Conservation (phyloP, 305 asterid genomes). For the Striga hermonthica region DNA sequence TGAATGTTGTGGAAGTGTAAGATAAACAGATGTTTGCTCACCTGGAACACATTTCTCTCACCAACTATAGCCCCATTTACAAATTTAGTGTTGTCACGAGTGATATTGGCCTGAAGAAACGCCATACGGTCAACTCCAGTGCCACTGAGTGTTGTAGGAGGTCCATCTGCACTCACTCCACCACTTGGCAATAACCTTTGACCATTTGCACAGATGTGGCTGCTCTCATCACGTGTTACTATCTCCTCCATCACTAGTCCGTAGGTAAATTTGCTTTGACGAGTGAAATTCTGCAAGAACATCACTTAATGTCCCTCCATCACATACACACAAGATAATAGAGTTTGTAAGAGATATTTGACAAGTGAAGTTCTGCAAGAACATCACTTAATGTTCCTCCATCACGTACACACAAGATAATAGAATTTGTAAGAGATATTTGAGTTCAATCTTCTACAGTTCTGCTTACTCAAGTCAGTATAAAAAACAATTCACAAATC, state of each 20-base stretch:
- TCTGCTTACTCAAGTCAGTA: background rate
- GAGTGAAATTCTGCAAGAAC: conserved; percentile 72
- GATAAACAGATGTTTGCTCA: conserved; percentile 29
- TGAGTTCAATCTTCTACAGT: background rate
- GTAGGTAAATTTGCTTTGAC: conserved; percentile 96
- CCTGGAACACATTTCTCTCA: conserved; percentile 95
- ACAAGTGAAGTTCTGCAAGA: conserved; percentile 78
- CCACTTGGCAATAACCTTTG: conserved; percentile 96
- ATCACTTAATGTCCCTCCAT: conserved; percentile 20
- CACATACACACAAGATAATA: conserved; percentile 18
- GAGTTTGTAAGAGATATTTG: conserved; percentile 42
- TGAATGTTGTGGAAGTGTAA: background rate
- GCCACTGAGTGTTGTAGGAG: conserved; percentile 99
- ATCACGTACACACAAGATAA: conserved; percentile 21
- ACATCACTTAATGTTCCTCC: conserved; percentile 20
- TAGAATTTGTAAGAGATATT: background rate
- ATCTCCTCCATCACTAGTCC: conserved; percentile 98
- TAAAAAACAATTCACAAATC: background rate
- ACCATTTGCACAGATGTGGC: conserved; percentile 83
- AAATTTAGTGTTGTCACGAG: conserved; percentile 90
- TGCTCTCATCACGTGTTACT: conserved; percentile 96
- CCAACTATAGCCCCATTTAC: conserved; percentile 95
- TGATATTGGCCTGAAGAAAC: conserved; percentile 87
- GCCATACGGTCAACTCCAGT: conserved; percentile 96
- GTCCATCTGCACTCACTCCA: conserved; percentile 96